phyloP scores from a whole-genome alignment of 2,329 filamentous ascomycete species.

The Botrytis squamosa region DNA sequence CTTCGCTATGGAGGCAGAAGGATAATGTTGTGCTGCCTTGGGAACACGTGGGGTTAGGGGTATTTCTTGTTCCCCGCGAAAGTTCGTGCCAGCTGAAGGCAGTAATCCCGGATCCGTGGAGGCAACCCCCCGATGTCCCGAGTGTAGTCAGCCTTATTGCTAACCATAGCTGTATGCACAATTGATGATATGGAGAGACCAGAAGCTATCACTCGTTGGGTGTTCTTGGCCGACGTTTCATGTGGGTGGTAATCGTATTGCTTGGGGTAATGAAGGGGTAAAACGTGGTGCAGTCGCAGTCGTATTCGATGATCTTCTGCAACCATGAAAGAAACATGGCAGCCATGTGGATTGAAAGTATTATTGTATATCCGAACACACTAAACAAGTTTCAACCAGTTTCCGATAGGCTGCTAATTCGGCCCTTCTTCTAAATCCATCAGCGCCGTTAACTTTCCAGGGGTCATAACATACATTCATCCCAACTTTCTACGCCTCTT shows the following conservation, averaged over 20 bases:
- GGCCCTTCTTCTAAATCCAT: background rate
- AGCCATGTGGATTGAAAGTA: background rate
- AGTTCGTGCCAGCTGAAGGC: background rate
- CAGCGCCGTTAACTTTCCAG: background rate
- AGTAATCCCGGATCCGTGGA: background rate
- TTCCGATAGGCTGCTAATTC: constrained; percentile 4
- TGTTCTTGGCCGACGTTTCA: background rate
- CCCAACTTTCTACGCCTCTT: background rate
- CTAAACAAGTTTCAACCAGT: background rate
- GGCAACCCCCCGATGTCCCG: background rate
- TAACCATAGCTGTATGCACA: constrained; percentile 4
- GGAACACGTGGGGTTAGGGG: background rate
- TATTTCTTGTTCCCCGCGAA: background rate
- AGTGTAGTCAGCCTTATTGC: background rate
- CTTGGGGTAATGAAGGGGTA: background rate
- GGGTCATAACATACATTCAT: background rate
- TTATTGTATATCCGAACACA: background rate
- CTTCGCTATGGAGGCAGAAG: background rate
- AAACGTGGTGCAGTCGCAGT: background rate
- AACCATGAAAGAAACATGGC: background rate
- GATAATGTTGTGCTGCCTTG: background rate
- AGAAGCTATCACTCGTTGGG: background rate
- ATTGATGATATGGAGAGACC: background rate
- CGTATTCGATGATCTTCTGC: background rate
- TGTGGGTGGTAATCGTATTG: constrained; percentile 7